These are phyloP conservation scores for Abrus pulchellus DNA, from an alignment of 306 rosid species.

Conservation along the genomic window DNA sequence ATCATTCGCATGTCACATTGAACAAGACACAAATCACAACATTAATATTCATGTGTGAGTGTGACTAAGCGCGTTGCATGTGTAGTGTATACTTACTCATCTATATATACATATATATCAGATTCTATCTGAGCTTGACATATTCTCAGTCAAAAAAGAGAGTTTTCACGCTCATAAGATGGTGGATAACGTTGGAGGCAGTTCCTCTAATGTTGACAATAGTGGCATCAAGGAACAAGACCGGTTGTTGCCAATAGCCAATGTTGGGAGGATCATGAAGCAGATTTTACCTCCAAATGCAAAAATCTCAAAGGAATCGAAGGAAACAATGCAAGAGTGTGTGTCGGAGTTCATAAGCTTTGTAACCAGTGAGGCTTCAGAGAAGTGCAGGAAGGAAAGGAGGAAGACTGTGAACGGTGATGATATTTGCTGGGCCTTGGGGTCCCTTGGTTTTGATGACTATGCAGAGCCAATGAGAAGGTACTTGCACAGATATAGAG, in stretches of 20 bases:
- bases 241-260: conserved; percentile 87
- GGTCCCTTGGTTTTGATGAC: conserved; percentile 86
- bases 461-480: conserved; percentile 80
- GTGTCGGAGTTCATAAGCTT: conserved; percentile 95
- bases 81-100: not conserved
- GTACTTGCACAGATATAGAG: conserved; percentile 77
- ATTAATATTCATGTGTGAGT: not conserved
- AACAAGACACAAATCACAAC: conserved; percentile 31
- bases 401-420: conserved; percentile 94
- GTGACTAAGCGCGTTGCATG: not conserved
- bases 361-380: conserved; percentile 94
- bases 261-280: conserved; percentile 96
- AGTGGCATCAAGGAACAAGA: conserved; percentile 78
- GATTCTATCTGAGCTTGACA: conserved; percentile 19
- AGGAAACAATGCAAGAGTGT: conserved; percentile 95
- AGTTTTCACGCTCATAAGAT: not conserved
- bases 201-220: conserved; percentile 44
- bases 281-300: conserved; percentile 85
- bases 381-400: conserved; percentile 88
- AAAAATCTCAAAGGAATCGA: conserved; percentile 87
- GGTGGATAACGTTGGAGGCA: conserved; percentile 54
- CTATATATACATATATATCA: not conserved
- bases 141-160: not conserved
- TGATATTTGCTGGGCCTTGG: conserved; percentile 88
- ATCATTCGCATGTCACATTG: conserved; percentile 43